phyloP scores from a whole-genome alignment of 1,139 yeast genomes.

The Hanseniaspora uvarum region DNA sequence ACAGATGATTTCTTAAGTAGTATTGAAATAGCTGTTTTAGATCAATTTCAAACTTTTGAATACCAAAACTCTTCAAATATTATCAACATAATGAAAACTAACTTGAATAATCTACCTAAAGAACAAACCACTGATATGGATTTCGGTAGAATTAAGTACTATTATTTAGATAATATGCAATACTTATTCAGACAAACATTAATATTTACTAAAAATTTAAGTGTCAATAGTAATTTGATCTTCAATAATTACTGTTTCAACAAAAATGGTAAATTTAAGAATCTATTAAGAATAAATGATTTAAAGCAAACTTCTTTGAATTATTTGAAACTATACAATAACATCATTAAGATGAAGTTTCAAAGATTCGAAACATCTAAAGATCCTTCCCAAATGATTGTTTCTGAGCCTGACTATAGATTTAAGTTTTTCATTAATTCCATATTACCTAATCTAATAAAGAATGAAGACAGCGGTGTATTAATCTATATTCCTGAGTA shows the following conservation, averaged over 20 bases:
- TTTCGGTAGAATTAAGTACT: conserved; percentile 82
- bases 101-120: conserved; percentile 66
- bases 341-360: conserved; percentile 58
- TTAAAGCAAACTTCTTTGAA: conserved; percentile 5
- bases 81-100: conserved; percentile 50
- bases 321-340: conserved; percentile 10
- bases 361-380: conserved; percentile 44
- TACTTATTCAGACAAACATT: conserved; percentile 64
- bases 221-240: conserved; percentile 72
- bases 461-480: conserved; percentile 57
- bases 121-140: conserved; percentile 73
- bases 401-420: conserved; percentile 60
- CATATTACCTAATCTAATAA: conserved; percentile 56
- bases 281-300: conserved; percentile 31
- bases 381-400: conserved; percentile 34
- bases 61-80: conserved; percentile 94
- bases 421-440: conserved; percentile 71
- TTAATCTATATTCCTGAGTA: conserved; percentile 76
- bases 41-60: conserved; percentile 75
- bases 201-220: conserved; percentile 57
- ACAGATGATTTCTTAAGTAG: conserved; percentile 73
- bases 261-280: conserved; percentile 55
- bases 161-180: conserved; percentile 84
- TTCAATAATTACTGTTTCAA: conserved; percentile 51
- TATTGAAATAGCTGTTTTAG: conserved; percentile 69